phyloP scores from a whole-genome alignment of 805 yeast species.

The Maudiozyma saulgeensis region DNA sequence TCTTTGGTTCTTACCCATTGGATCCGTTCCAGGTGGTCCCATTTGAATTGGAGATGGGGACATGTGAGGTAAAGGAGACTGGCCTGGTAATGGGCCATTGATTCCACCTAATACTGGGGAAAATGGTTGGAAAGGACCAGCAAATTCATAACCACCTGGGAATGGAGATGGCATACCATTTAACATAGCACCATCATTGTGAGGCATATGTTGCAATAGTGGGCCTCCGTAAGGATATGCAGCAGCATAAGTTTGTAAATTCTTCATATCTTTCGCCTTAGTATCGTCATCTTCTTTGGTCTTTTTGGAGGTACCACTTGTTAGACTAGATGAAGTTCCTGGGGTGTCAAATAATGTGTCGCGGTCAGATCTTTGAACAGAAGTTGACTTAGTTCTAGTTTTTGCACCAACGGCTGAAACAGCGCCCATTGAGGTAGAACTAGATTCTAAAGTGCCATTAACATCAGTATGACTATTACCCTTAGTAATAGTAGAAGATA shows the following conservation, averaged over 20 bases:
- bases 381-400: conserved; percentile 24
- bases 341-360: conserved; percentile 8
- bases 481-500: conserved; percentile 17
- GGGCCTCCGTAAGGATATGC: conserved; percentile 29
- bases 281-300: conserved; percentile 3
- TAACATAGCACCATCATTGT: conserved; percentile 10
- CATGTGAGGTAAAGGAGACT: conserved; percentile 13
- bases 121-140: conserved; percentile 26
- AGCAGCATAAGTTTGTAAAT: conserved; percentile 20
- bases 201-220: conserved; percentile 20
- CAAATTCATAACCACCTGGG: conserved; percentile 26
- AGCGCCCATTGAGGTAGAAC: conserved; percentile 3
- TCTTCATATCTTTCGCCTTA: conserved; percentile 6
- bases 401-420: conserved; percentile 8
- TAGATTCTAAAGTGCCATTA: not conserved
- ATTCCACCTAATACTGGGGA: conserved; percentile 24
- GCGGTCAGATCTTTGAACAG: conserved; percentile 17
- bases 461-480: conserved; percentile 2
- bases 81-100: conserved; percentile 17
- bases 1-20: not conserved
- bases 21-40: conserved; percentile 2
- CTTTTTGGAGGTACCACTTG: conserved; percentile 8
- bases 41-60: conserved; percentile 13
- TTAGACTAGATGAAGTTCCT: not conserved
- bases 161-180: conserved; percentile 24